Evolutionary conservation across 1,284 basidiomycete species (phyloP), one percentile per base, ranked within the genome.

Genomic region (Fomitopsis pinicola): DNA sequence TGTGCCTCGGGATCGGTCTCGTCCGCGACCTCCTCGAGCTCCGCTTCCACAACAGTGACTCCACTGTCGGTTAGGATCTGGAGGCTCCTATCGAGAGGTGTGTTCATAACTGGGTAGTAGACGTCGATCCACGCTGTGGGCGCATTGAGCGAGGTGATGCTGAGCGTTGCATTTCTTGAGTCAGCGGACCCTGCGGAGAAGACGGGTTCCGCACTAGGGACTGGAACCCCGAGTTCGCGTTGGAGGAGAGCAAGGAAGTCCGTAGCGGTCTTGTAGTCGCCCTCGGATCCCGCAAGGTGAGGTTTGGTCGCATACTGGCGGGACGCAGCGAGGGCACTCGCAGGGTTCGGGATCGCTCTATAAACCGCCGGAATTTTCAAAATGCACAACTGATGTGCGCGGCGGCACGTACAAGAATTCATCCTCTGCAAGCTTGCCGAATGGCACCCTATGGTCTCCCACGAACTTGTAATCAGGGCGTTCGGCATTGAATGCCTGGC

Each of bases 31-130:
- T 92, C 90, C 40, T 81, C 79, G 0, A 92, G 76, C 68, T 88
- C 79, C 15, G 88, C 94, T 36, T 77, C 78, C 87, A 89, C 94
- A 3, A 83, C 74, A 17, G 81, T 69, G 14, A 74, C 70, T 0
- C 85, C 87, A 46, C 84, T 76, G 5, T 78, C 77, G 33, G 77
- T 81, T 26, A 92, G 70, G 42, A 93, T 85, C 62, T 87, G 78
- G 3, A 93, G 71, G 62, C 78, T 81, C 55, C 83, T 82, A 57
- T 88, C 82, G 5, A 89, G 77, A 1, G 91, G 86, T 2, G 85
- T 89, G 73, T 95, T 92, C 77, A 95, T 77, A 38, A 94, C 77
- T 1, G 95, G 93, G 72, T 89, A 94, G 75, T 95, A 95, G 40
- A 81, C 80, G 67, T 92, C 88, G 64, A 93, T 86, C 91, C 91